These are phyloP conservation scores for Cryptococcus floricola DNA, from an alignment of 1,284 basidiomycete species.

Conservation along the genomic window DNA sequence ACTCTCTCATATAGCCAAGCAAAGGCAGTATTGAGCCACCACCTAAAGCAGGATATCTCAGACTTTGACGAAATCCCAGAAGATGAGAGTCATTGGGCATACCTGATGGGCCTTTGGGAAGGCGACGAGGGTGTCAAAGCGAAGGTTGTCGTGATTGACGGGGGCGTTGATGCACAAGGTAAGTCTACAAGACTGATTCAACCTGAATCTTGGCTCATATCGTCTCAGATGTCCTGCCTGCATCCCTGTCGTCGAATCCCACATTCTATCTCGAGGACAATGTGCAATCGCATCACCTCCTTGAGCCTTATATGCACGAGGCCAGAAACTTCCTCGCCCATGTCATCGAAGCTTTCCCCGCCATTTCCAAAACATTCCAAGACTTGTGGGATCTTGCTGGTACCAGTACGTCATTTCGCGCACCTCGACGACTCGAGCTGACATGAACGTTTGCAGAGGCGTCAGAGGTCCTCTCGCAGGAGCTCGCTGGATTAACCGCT, in stretches of 20 bases:
- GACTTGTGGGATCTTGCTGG: conserved; percentile 41
- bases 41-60: conserved; percentile 37
- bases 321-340: conserved; percentile 32
- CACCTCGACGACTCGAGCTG: neutral
- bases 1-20: conserved; percentile 43
- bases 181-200: neutral
- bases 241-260: conserved; percentile 26
- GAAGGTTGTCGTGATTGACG: conserved; percentile 43
- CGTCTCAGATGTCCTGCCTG: conserved; percentile 36
- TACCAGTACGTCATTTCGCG: conserved; percentile 22
- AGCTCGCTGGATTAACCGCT: conserved; percentile 42
- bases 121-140: conserved; percentile 22
- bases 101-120: conserved; percentile 35
- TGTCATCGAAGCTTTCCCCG: conserved; percentile 29
- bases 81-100: conserved; percentile 43
- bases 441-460: conserved; percentile 25
- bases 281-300: conserved; percentile 22
- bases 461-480: conserved; percentile 34
- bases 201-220: neutral
- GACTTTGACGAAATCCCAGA: conserved; percentile 39
- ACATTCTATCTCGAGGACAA: conserved; percentile 39
- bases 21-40: conserved; percentile 45
- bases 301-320: conserved; percentile 40
- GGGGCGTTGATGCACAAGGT: conserved; percentile 37
- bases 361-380: conserved; percentile 31